These are phyloP conservation scores for Westerdykella ornata DNA, from an alignment of 2,329 filamentous ascomycete species.

Conservation along the genomic window DNA sequence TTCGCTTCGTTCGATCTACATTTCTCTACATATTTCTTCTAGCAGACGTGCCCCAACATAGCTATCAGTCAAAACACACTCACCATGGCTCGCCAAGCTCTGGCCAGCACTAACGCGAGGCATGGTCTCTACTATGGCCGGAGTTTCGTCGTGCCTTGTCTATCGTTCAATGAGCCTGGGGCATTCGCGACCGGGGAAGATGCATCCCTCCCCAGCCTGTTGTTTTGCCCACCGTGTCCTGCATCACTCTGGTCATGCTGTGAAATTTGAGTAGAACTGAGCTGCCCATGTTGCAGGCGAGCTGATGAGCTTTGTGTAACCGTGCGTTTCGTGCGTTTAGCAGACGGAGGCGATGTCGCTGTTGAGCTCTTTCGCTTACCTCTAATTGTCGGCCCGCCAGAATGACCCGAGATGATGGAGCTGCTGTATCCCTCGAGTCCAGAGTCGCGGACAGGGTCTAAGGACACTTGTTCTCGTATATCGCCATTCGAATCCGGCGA, in stretches of 20 bases:
- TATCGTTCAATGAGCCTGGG: not conserved
- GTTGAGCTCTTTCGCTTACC: not conserved
- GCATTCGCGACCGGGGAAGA: not conserved
- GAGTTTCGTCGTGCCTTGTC: not conserved
- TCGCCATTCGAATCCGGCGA: not conserved
- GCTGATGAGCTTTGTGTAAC: not conserved
- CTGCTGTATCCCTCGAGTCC: not conserved
- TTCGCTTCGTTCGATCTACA: not conserved
- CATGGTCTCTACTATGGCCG: not conserved
- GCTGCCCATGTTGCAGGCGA: not conserved
- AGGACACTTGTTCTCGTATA: not conserved
- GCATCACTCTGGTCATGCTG: not conserved
- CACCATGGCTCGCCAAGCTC: not conserved
- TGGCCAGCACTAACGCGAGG: not conserved
- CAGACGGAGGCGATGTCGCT: not conserved
- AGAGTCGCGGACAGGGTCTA: not conserved
- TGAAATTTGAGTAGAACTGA: not conserved
- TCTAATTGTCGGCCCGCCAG: not conserved
- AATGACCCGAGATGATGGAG: not conserved
- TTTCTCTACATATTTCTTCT: not conserved
- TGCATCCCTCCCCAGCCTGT: not conserved
- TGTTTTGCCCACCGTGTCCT: not conserved
- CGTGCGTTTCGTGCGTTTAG: not conserved
- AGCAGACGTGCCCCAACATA: not conserved
- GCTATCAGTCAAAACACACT: conserved; percentile 1